These are phyloP conservation scores for Nakazawaea ishiwadae DNA, from an alignment of 805 yeast species.

Conservation along the genomic window DNA sequence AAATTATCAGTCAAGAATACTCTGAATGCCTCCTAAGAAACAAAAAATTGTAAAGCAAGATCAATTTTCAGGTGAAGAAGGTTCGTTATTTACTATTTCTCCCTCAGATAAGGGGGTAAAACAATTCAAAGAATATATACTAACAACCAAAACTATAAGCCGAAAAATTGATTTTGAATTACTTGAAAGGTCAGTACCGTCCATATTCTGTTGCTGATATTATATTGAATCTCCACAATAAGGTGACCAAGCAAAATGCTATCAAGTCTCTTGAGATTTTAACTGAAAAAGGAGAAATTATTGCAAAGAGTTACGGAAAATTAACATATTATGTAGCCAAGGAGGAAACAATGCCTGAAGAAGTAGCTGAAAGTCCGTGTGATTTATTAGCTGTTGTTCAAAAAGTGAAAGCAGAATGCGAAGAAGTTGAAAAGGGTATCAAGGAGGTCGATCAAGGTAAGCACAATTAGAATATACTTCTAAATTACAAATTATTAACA, in stretches of 20 bases:
- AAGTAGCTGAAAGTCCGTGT: no score
- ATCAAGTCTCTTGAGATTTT: constrained; percentile 32
- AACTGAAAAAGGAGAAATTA: constrained; percentile 26
- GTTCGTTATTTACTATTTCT: constrained; percentile 13
- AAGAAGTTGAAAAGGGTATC: constrained; percentile 3
- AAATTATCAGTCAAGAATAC: no score
- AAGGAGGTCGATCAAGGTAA: constrained; percentile 1
- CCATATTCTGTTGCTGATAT: constrained; percentile 47
- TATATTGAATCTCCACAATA: constrained; percentile 38
- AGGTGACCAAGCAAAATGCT: constrained; percentile 29
- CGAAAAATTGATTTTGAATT: constrained; percentile 29
- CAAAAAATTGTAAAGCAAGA: constrained; percentile 9
- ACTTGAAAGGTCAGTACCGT: constrained; percentile 37
- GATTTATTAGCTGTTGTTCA: constrained; percentile 7
- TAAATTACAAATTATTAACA: no score
- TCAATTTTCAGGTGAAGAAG: constrained; percentile 13
- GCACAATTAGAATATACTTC: no score
- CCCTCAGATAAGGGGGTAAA: background rate
- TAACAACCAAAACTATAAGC: constrained; percentile 16
- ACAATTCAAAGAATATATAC: background rate
- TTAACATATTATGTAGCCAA: constrained; percentile 36
- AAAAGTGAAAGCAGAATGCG: background rate
- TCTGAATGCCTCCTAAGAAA: constrained; percentile 15
- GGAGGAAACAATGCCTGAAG: constrained; percentile 18
- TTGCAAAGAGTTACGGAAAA: constrained; percentile 40